A percentile compares a stretch with the other conserved stretches of the same genome.
These are phyloP conservation scores for Piper longum DNA, from an alignment of 164 flowering plant species.

Conservation along the genomic window DNA sequence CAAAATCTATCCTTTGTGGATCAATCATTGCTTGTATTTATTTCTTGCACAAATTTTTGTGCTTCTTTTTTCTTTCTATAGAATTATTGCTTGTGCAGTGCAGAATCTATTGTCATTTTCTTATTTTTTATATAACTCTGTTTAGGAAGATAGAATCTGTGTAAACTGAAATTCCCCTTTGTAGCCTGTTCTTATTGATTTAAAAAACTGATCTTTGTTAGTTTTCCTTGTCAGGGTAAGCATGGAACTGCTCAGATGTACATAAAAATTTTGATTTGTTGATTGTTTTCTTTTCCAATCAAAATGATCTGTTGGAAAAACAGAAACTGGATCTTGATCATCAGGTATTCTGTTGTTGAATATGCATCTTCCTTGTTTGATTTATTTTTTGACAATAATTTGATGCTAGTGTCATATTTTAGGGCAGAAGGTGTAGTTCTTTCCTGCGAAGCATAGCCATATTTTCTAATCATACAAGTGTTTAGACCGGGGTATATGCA, in stretches of 20 bases:
- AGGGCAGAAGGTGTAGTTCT: conserved; percentile 1
- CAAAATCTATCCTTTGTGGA: not conserved
- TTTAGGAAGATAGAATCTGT: not conserved
- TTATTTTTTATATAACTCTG: not conserved
- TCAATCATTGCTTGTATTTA: not conserved
- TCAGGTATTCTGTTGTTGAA: not conserved
- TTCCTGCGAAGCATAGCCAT: not conserved
- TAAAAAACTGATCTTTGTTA: not conserved
- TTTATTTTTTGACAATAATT: conserved; percentile 1
- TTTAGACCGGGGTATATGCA: conserved; percentile 12
- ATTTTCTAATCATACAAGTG: not conserved
- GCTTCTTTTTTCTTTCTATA: not conserved
- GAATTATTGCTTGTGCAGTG: not conserved
- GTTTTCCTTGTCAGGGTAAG: not conserved
- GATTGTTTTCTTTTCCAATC: not conserved
- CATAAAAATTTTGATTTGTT: not conserved
- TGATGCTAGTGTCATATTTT: conserved; percentile 6
- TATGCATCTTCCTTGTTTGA: not conserved
- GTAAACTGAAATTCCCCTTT: not conserved
- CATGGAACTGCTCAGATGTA: not conserved
- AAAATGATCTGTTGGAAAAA: not conserved
- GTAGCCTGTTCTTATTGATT: not conserved
- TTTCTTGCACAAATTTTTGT: not conserved
- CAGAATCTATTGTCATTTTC: no score
- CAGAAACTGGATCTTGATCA: not conserved